Percentiles rank a stretch among this genome's conserved stretches.
Evolutionary conservation across 495 filamentous ascomycete genomes (phyloP).

Genomic region (Collariella sp.): DNA sequence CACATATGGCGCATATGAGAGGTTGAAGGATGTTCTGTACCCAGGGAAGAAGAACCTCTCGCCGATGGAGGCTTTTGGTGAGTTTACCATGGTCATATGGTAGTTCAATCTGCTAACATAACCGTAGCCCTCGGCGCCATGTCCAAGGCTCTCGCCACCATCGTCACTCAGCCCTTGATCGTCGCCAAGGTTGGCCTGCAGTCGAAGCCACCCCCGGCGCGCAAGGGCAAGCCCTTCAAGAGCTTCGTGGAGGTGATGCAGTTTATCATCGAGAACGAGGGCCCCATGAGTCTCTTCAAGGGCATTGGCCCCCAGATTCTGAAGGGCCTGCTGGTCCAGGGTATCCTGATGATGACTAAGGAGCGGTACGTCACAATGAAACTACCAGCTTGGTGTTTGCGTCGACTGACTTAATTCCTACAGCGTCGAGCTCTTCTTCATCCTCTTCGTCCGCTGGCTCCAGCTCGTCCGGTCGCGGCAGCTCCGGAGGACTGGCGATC

Average conservation of each 20-base stretch:
- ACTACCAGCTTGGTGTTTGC: neutral
- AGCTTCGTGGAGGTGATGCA: conserved; percentile 91
- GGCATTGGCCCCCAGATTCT: conserved; percentile 89
- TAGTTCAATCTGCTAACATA: neutral
- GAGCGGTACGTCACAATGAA: conserved; percentile 60
- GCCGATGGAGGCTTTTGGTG: conserved; percentile 86
- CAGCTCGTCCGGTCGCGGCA: conserved; percentile 61
- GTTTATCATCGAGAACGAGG: conserved; percentile 86
- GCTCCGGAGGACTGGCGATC: conserved; percentile 56
- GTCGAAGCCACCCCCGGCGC: conserved; percentile 74
- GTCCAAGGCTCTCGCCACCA: conserved; percentile 88
- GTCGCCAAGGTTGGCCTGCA: conserved; percentile 97
- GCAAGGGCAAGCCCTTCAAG: conserved; percentile 89
- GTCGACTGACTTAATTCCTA: conserved; percentile 17
- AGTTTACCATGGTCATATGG: conserved; percentile 28
- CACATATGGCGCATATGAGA: conserved; percentile 95
- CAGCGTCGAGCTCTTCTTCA: conserved; percentile 84
- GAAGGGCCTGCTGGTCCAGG: conserved; percentile 91
- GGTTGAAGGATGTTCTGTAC: conserved; percentile 71
- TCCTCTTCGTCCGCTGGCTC: conserved; percentile 77
- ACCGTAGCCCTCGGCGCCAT: conserved; percentile 76
- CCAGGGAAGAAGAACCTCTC: conserved; percentile 66
- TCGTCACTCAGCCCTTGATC: conserved; percentile 90
- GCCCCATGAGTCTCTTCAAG: conserved; percentile 77
- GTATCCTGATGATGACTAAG: conserved; percentile 98